Base-by-base conservation (phyloP, 306 rosid species). In the Crataegus laevigata region DNA sequence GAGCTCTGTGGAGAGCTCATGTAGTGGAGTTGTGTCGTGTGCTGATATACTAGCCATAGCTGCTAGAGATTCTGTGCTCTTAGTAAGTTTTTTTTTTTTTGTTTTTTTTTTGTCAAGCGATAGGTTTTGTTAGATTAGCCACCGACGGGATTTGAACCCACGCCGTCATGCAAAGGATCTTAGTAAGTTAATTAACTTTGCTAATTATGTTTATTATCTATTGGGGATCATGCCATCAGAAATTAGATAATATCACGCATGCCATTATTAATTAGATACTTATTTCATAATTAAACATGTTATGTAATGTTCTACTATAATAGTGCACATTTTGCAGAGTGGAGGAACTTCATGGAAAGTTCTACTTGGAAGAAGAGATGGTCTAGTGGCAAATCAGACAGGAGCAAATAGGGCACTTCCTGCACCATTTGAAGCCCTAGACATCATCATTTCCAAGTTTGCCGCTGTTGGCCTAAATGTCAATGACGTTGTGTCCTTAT, bases 301-400 rank as follows among this genome's bases (percentile, higher is more conserved):
- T 28, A 50, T 50, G 54, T 17, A 15, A 18, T 50, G 6, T 50
- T 17, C 6, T 50, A 50, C 21, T 50, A 57, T 50, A 57, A 21
- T n/a, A 57, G n/a, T 21, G 13, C 61, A 57, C 11, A 32, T 36
- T 43, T 80, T 77, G 74, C 67, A 93, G 98, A 90, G 94, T 72
- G 96, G 96, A 75, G 98, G 98, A 64, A 92, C 86, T 6, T 54
- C 74, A 34, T 93, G 96, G 98, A 86, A 14, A 66, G 94, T 93
- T 75, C 42, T 67, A 21, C 66, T 89, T 29, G 98, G 98, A 60
- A 73, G 98, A 84, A 86, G 98, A 77, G 98, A 93, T 80, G 98
- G 89, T 18, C 45, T 87, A 1, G 69, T 86, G 73, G 84, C 96
- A 47, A 93, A 89, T 13, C 84, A 78, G 54, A 47, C 88, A 11